Evolutionary conservation across 31 red algal genomes (phyloP).

Genomic region (Asparagopsis taxiformis): DNA sequence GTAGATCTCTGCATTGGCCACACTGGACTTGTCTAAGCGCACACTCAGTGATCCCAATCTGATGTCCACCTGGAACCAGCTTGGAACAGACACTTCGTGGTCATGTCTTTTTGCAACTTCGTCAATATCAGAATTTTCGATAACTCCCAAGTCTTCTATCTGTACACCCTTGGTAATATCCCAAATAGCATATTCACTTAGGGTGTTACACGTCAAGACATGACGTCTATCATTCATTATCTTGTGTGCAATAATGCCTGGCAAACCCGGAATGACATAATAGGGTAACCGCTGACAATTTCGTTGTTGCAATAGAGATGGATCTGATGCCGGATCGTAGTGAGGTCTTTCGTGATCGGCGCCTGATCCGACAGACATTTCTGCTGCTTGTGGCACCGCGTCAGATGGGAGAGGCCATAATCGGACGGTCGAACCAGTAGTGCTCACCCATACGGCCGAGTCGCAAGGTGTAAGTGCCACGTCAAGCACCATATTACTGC

Average conservation of each 20-base stretch:
- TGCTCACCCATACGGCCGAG: slow-evolving; percentile 76
- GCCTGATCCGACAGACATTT: too few species aligned
- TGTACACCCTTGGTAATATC: slow-evolving; percentile 67
- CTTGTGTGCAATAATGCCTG: slow-evolving; percentile 75
- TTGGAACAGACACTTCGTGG: slow-evolving; percentile 79
- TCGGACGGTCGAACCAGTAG: slow-evolving; percentile 66
- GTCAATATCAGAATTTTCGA: slow-evolving; percentile 53
- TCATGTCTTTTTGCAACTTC: slow-evolving; percentile 73
- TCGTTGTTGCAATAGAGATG: too few species aligned
- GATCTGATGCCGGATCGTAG: too few species aligned
- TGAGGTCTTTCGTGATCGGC: too few species aligned
- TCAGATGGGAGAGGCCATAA: slow-evolving; percentile 50
- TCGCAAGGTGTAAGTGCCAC: slow-evolving; percentile 46
- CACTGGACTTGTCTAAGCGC: slow-evolving; percentile 56
- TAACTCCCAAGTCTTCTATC: slow-evolving; percentile 27
- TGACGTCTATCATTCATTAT: slow-evolving; percentile 94
- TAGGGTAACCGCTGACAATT: slow-evolving; percentile 12
- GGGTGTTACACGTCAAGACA: slow-evolving; percentile 75
- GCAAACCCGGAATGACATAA: slow-evolving; percentile 73
- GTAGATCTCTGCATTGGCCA: slow-evolving; percentile 87
- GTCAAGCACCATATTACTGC: slow-evolving; percentile 78
- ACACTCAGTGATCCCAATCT: slow-evolving; percentile 76
- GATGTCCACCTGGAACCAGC: slow-evolving; percentile 94
- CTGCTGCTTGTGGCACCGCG: neutral
- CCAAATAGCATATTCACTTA: slow-evolving; percentile 67